These are phyloP conservation scores for Solanum piurae DNA, from an alignment of 257 asterid genomes.

Conservation along the genomic window DNA sequence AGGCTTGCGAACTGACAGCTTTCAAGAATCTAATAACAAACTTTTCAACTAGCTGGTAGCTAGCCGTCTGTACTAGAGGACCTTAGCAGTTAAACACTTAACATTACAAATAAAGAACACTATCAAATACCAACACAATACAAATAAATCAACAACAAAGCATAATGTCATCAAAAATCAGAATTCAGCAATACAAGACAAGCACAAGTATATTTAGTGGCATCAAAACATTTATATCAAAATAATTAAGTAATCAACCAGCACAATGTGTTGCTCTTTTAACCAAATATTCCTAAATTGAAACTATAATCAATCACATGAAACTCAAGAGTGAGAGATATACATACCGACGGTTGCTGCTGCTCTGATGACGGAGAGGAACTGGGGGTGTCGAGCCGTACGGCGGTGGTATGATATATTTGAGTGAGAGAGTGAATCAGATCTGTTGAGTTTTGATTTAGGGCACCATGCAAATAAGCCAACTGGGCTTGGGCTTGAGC, in stretches of 20 bases:
- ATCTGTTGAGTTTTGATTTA: not conserved
- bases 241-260: too few relatives aligned
- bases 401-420: not conserved
- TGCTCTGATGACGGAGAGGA: not conserved
- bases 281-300: not conserved
- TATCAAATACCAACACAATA: not conserved
- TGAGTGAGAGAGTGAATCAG: not conserved
- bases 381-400: not conserved
- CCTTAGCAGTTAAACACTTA: not conserved
- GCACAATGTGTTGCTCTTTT: not conserved
- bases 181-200: not conserved
- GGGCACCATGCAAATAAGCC: not conserved
- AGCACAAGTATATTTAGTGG: not conserved
- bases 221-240: not conserved
- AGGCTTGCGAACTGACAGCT: too few relatives aligned
- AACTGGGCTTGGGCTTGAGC: not conserved
- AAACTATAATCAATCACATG: not conserved
- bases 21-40: not conserved
- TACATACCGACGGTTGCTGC: not conserved
- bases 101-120: too few relatives aligned
- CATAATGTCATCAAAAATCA: not conserved
- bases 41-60: not conserved
- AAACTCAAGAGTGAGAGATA: too few relatives aligned
- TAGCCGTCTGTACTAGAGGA: not conserved
- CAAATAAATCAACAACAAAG: not conserved